Base-by-base conservation (phyloP, 495 filamentous ascomycete genomes). In the Xeromyces bisporus region DNA sequence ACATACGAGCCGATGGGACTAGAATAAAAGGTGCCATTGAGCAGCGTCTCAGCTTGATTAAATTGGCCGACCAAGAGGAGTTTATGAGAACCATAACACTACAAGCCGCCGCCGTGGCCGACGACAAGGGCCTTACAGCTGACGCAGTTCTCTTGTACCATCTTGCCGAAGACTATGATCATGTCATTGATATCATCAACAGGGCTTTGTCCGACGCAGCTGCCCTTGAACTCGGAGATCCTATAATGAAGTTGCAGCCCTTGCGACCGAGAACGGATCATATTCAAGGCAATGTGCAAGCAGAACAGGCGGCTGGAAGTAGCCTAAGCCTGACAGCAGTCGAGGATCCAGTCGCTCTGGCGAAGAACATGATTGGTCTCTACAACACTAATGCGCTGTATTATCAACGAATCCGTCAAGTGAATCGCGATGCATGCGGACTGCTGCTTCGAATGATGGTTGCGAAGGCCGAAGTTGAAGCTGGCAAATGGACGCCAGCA, bases 71-170 rank as follows among this genome's bases (percentile, higher is more conserved):
- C 43, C 70, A 87, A 48, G 66, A 75, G 20, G 78, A 91, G 34
- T 91, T 93, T 51, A 62, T 96, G 39, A 74, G 71, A 39, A 73
- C 73, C 26, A 82, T 99, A 46, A 94, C 84, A 2, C 60, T 81
- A 23, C 81, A 93, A 51, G 89, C 89, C 18, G 89, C 89, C 20
- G 74, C 70, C 31, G 76, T 84, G 34, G 89, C 89, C 3, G 86
- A 96, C 38, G 91, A 96, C 43, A 91, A 83, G 50, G 87, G 91
- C 20, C 67, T 91, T 23, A 78, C 75, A 1, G 83, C 83, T 5
- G 89, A 99, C 51, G 85, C 91, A 1, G 87, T 94, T 3, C 64
- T 99, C 28, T 59, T 99, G 23, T 94, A 89, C 46, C 86, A 96
- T 50, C 67, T 99, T 21, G 86, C 87, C 0, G 81, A 81, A 43